Evolutionary conservation across 2,329 filamentous ascomycete species (phyloP), one percentile per base, ranked within the genome.

Genomic region (Cladorrhinum sp.): DNA sequence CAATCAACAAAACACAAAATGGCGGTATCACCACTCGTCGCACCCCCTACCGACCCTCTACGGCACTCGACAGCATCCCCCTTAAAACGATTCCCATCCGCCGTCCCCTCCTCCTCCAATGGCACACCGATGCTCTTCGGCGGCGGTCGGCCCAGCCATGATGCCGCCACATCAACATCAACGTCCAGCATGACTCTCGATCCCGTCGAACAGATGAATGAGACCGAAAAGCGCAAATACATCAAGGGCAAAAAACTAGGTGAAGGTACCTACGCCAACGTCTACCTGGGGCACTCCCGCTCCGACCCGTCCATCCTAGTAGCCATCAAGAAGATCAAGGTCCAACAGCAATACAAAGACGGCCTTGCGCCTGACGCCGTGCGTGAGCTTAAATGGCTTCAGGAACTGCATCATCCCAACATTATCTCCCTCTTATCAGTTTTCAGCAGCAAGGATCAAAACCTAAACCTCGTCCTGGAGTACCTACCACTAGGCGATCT

Each of bases 361-460:
- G 95, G 95, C 66, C 90, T 99, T 75, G 89, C 92, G 6, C 92
- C 95, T 75, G 95, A 99, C 75, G 92, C 93, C 38, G 89, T 99
- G 65, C 92, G 95, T 69, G 95, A 99, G 80, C 89, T 98, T 72
- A 96, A 96, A 74, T 93, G 93, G 74, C 85, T 99, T 2, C 93
- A 96, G 74, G 95, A 99, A 78, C 86, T 99, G 25, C 88, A 86
- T 20, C 95, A 99, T 75, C 91, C 93, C 5, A 98, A 98, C 77
- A 95, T 99, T 76, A 96, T 99, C 76, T 89, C 88, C 13, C 85
- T 99, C 6, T 86, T 93, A 71, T 90, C 91, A 69, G 93, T 98
- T 67, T 99, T 97, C 82, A 92, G 90, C 57, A 95, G 92, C 63
- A 97, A 97, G 72, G 91, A 96, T 76, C 92, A 97, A 76, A 98